A percentile compares a stretch with the other conserved stretches of the same genome.
Evolutionary conservation across 2,329 filamentous ascomycete species (phyloP).

Genomic region (Conoideocrella luteorostrata): DNA sequence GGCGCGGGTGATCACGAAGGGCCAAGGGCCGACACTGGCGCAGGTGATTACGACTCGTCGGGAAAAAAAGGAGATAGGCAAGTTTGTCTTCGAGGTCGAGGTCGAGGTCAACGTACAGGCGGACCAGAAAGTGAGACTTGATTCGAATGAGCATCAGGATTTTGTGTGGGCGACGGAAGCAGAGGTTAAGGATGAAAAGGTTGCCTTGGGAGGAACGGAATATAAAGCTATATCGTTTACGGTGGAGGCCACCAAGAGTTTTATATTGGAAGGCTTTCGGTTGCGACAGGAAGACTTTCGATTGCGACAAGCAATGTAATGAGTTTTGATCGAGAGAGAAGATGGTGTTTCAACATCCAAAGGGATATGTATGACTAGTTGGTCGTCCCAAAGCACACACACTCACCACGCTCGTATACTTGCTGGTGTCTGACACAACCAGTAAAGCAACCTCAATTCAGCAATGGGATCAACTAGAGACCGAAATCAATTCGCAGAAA

Average conservation of each 20-base stretch:
- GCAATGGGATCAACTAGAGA: no score
- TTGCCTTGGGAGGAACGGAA: conserved; percentile 13
- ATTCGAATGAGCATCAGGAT: conserved; percentile 25
- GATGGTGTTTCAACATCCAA: no score
- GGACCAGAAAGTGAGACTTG: conserved; percentile 16
- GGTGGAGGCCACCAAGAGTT: conserved; percentile 10
- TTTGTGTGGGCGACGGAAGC: conserved; percentile 25
- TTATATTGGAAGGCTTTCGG: conserved; percentile 19
- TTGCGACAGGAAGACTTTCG: conserved; percentile 14
- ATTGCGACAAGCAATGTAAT: not conserved
- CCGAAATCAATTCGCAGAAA: no score
- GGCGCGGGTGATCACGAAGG: not conserved
- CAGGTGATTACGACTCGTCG: conserved; percentile 4
- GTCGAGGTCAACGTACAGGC: conserved; percentile 9
- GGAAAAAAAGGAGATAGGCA: conserved; percentile 1
- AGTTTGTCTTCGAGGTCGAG: conserved; percentile 13
- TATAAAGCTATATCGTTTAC: conserved; percentile 14
- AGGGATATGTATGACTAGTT: no score
- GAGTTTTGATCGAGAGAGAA: not conserved
- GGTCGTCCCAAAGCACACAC: no score
- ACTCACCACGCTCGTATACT: no score
- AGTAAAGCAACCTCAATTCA: no score
- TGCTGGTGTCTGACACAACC: no score
- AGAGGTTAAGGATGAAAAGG: conserved; percentile 16
- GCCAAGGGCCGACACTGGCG: not conserved